Evolutionary conservation across 1,139 yeast species (phyloP).

Genomic region (Taphrina betulina): DNA sequence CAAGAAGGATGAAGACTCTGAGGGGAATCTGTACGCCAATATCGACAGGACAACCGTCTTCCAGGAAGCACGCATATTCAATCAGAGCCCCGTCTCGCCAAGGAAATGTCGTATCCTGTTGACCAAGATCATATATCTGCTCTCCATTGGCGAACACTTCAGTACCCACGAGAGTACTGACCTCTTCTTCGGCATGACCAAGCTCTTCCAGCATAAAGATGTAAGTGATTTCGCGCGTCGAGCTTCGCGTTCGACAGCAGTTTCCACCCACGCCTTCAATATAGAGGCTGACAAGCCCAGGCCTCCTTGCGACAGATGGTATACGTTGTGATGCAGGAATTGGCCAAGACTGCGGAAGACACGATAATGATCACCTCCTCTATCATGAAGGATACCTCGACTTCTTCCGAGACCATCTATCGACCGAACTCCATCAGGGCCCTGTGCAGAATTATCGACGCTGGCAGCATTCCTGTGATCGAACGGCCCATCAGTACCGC

Average conservation of each 20-base stretch:
- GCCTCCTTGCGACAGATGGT: conserved; percentile 89
- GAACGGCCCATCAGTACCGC: conserved; percentile 92
- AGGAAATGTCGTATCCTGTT: conserved; percentile 77
- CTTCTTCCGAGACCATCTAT: conserved; percentile 73
- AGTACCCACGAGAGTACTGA: conserved; percentile 89
- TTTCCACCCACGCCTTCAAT: too few relatives aligned
- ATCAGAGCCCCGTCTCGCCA: conserved; percentile 86
- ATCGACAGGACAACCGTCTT: conserved; percentile 95
- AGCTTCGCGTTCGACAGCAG: background rate
- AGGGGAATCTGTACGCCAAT: conserved; percentile 39
- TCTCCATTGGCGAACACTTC: conserved; percentile 58
- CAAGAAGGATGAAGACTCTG: conserved; percentile 28
- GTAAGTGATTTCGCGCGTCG: conserved; percentile 17
- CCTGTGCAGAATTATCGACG: conserved; percentile 79
- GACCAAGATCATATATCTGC: conserved; percentile 63
- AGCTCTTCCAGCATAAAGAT: conserved; percentile 90
- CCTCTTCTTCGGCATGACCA: conserved; percentile 87
- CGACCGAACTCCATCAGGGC: conserved; percentile 96
- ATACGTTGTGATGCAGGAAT: conserved; percentile 88
- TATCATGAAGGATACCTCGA: conserved; percentile 94
- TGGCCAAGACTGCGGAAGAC: conserved; percentile 80
- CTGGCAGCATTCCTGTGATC: conserved; percentile 76
- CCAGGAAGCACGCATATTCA: conserved; percentile 92
- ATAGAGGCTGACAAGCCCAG: too few relatives aligned
- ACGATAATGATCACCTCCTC: conserved; percentile 96